Percentiles rank a stretch among this genome's conserved stretches.
Evolutionary conservation across 1,284 basidiomycete species (phyloP).

Genomic region (Cryptococcus amylolentus): DNA sequence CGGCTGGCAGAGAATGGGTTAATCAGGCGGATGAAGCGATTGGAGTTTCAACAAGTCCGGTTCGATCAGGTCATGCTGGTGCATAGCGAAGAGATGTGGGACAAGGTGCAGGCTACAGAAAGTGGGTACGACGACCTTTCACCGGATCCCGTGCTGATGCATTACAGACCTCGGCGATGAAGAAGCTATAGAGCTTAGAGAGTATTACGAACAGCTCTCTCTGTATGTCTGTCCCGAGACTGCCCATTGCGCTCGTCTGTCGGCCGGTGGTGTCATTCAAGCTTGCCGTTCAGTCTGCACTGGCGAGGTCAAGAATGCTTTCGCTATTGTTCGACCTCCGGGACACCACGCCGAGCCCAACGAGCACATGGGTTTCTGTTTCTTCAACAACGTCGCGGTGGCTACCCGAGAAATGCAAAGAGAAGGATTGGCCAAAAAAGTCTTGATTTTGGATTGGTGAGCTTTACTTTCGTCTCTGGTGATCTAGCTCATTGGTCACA

Average conservation of each 20-base stretch:
- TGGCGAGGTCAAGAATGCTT: constrained; percentile 75
- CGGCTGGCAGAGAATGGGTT: constrained; percentile 63
- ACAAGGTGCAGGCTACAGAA: constrained; percentile 69
- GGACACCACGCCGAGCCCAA: constrained; percentile 98
- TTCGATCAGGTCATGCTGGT: constrained; percentile 80
- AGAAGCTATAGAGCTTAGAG: constrained; percentile 66
- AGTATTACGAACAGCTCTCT: constrained; percentile 82
- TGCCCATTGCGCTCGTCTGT: constrained; percentile 76
- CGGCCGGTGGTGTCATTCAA: constrained; percentile 92
- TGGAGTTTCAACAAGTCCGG: constrained; percentile 70
- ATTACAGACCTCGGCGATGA: constrained; percentile 66
- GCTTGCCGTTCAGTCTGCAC: constrained; percentile 81
- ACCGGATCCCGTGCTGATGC: background rate
- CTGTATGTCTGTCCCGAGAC: constrained; percentile 88
- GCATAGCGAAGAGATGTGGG: constrained; percentile 85
- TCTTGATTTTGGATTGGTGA: constrained; percentile 94
- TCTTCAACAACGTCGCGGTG: constrained; percentile 98
- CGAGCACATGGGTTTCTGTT: constrained; percentile 98
- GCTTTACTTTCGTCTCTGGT: constrained; percentile 32
- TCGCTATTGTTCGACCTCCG: constrained; percentile 94
- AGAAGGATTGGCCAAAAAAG: constrained; percentile 65
- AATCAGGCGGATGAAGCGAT: constrained; percentile 67
- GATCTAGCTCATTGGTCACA: constrained; percentile 40
- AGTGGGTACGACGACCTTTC: constrained; percentile 22
- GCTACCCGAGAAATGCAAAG: constrained; percentile 76